Conservation (phyloP, 257 asterid species). For the Capsicum rhomboideum region DNA sequence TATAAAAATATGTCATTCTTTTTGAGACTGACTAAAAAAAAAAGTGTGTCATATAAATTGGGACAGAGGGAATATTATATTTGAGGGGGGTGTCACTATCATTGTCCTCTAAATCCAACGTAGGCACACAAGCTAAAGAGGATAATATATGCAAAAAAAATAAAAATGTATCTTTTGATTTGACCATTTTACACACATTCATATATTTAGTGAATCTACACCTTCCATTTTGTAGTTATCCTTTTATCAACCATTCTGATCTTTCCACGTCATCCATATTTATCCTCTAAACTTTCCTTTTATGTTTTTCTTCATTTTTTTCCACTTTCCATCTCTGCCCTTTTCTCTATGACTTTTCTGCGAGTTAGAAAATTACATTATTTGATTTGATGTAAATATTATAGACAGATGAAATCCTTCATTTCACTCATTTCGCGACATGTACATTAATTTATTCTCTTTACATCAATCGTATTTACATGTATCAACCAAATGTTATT, state of each 20-base stretch:
- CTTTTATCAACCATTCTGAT: conserved; percentile 27
- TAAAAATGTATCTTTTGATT: neutral
- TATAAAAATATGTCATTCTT: too few species aligned
- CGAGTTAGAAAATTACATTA: too few species aligned
- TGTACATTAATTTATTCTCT: too few species aligned
- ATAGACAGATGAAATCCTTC: too few species aligned
- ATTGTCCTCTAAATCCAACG: neutral
- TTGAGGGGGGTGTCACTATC: neutral
- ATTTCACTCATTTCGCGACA: too few species aligned
- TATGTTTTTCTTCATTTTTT: neutral
- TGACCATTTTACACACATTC: neutral
- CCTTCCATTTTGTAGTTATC: conserved; percentile 36
- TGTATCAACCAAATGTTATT: too few species aligned
- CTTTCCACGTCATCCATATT: conserved; percentile 33
- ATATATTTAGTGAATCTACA: neutral
- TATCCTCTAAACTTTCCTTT: conserved; percentile 17
- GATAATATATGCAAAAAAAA: neutral
- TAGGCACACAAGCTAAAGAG: neutral
- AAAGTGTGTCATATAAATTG: too few species aligned
- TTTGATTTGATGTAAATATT: too few species aligned
- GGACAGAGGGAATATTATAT: too few species aligned
- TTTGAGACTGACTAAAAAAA: too few species aligned
- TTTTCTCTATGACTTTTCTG: too few species aligned
- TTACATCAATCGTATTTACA: too few species aligned
- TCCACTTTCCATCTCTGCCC: neutral